phyloP scores from a whole-genome alignment of 768 basidiomycete species.

The Paxillus rubicundulus region DNA sequence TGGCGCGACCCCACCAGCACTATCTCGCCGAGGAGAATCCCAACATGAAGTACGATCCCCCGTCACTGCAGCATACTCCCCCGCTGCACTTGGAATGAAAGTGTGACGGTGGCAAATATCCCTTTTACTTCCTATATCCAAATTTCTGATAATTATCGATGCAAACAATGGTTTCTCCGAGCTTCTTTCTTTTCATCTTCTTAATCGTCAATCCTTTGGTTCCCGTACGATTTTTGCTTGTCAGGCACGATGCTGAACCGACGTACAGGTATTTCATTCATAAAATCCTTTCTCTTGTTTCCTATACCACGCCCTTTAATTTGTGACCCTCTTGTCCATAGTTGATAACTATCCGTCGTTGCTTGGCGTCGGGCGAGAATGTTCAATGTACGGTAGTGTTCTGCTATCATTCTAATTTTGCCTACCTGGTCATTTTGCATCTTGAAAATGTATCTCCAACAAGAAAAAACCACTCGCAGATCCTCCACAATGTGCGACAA shows the following conservation, averaged over 20 bases:
- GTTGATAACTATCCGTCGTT: conserved; percentile 1
- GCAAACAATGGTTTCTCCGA: conserved; percentile 23
- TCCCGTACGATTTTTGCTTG: conserved; percentile 4
- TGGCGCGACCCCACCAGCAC: conserved; percentile 33
- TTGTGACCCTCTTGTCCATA: conserved; percentile 24
- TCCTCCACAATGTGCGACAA: not conserved
- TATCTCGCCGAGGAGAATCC: conserved; percentile 34
- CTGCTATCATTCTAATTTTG: conserved; percentile 16
- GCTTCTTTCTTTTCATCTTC: not conserved
- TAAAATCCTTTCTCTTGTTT: conserved; percentile 7
- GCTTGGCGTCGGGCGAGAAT: not conserved
- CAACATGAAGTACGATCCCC: conserved; percentile 45
- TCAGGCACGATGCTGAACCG: conserved; percentile 1
- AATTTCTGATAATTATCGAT: conserved; percentile 21
- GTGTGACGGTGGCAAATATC: conserved; percentile 24
- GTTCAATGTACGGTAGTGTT: conserved; percentile 12
- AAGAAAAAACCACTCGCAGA: not conserved
- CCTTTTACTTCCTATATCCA: conserved; percentile 24
- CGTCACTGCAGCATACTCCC: conserved; percentile 42
- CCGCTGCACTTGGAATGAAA: conserved; percentile 51
- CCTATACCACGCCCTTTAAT: conserved; percentile 28
- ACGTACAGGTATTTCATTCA: conserved; percentile 11
- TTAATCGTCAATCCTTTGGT: not conserved
- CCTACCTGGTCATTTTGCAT: not conserved
- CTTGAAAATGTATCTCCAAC: not conserved